Evolutionary conservation across 768 basidiomycete species (phyloP).

Genomic region (Flagelloscypha sp.): DNA sequence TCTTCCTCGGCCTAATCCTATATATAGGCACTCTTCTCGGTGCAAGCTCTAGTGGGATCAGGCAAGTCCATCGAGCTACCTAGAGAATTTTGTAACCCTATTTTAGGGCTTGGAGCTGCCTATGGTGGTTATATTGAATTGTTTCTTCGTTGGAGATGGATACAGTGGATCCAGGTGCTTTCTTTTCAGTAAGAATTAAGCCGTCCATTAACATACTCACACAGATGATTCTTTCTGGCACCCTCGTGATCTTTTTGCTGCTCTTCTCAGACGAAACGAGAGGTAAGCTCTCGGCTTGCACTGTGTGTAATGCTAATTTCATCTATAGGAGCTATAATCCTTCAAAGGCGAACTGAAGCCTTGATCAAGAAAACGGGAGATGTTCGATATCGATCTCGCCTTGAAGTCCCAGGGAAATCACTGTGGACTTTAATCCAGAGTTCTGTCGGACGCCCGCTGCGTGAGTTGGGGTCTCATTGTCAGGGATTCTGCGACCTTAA

Average conservation of each 20-base stretch:
- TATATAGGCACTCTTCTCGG: not conserved
- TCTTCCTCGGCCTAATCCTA: not conserved
- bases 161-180: conserved; percentile 51
- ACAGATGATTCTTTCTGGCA: conserved; percentile 9
- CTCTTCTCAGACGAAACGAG: conserved; percentile 49
- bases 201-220: not conserved
- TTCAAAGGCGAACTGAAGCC: conserved; percentile 37
- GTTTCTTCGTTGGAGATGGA: conserved; percentile 49
- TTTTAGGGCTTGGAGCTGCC: conserved; percentile 38
- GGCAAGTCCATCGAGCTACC: conserved; percentile 47
- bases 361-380: conserved; percentile 42
- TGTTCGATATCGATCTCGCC: conserved; percentile 31
- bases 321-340: conserved; percentile 39
- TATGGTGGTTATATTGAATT: conserved; percentile 38
- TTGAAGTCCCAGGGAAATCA: conserved; percentile 35
- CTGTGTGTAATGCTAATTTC: too few species aligned
- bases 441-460: conserved; percentile 39
- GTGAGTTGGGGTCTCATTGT: too few species aligned
- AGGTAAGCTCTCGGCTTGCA: too few species aligned
- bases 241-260: conserved; percentile 28
- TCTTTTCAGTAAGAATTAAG: conserved; percentile 15
- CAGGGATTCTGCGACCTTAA: too few species aligned
- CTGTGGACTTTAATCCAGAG: conserved; percentile 37
- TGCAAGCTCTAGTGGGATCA: conserved; percentile 39
- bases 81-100: conserved; percentile 33